A percentile compares a stretch with the other conserved stretches of the same genome.
These are phyloP conservation scores for Dioscorea cayenensis DNA, from an alignment of 116 monocot species.

Conservation along the genomic window DNA sequence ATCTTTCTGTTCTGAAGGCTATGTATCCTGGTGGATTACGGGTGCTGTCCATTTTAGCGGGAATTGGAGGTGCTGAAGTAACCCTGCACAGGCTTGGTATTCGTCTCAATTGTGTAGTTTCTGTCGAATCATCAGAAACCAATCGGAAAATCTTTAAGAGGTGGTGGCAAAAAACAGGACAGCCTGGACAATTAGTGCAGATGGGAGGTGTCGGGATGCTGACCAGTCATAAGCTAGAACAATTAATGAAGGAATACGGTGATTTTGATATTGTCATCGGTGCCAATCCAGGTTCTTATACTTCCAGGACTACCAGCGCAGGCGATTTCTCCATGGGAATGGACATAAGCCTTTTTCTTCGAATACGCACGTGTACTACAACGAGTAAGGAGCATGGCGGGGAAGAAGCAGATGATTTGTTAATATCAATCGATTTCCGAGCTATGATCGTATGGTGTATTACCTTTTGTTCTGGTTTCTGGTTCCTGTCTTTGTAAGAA, in stretches of 20 bases:
- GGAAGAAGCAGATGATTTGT: slow-evolving; percentile 19
- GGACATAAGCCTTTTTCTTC: slow-evolving; percentile 43
- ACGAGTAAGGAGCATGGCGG: slow-evolving; percentile 33
- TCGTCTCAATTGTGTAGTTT: slow-evolving; percentile 57
- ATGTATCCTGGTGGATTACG: slow-evolving; percentile 58
- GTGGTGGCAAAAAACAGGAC: slow-evolving; percentile 70
- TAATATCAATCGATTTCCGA: not conserved
- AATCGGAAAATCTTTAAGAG: slow-evolving; percentile 48
- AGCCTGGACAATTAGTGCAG: slow-evolving; percentile 54
- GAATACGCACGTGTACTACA: slow-evolving; percentile 74
- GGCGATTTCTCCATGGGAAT: slow-evolving; percentile 30
- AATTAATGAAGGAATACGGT: slow-evolving; percentile 39
- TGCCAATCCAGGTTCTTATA: slow-evolving; percentile 25
- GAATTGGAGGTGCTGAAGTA: slow-evolving; percentile 69
- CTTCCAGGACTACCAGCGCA: slow-evolving; percentile 1
- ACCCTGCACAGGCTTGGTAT: slow-evolving; percentile 69
- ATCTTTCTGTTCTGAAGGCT: slow-evolving; percentile 54
- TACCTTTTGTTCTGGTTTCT: too few relatives aligned
- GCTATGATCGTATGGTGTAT: too few relatives aligned
- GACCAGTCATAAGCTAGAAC: slow-evolving; percentile 33
- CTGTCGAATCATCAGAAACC: slow-evolving; percentile 57
- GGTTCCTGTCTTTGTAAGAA: too few relatives aligned
- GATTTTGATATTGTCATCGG: slow-evolving; percentile 66
- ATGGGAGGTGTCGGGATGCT: slow-evolving; percentile 46
- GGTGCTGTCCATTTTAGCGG: slow-evolving; percentile 68